phyloP scores from a whole-genome alignment of 441 rosid species.

The Macaranga tanarius region DNA sequence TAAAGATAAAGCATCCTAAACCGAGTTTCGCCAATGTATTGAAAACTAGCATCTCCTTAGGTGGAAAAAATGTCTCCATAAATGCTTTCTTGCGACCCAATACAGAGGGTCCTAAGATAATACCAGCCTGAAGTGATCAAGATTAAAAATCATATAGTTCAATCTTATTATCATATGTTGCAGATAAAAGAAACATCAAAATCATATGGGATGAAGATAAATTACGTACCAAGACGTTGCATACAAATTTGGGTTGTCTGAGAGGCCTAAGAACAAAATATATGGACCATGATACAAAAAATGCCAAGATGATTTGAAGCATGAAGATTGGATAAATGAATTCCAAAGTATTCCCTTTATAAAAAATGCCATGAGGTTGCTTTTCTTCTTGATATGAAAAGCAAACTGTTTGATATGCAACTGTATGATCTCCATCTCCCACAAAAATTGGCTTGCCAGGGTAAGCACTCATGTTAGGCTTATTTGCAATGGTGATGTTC shows the following conservation, averaged over 20 bases:
- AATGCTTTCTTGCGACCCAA: background rate
- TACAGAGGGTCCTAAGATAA: constrained; percentile 6
- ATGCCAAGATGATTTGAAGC: background rate
- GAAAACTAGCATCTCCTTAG: background rate
- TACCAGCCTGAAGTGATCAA: background rate
- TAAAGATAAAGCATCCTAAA: background rate
- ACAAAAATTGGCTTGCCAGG: background rate
- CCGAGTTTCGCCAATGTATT: background rate
- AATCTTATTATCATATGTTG: too few relatives aligned
- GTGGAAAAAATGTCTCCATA: background rate
- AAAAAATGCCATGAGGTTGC: background rate
- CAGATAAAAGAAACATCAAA: too few relatives aligned
- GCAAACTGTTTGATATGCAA: background rate
- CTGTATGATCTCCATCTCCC: background rate
- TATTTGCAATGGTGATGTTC: too few relatives aligned
- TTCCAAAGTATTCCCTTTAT: background rate
- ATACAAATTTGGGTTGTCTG: constrained; percentile 2
- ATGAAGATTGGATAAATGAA: background rate
- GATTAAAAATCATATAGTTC: background rate
- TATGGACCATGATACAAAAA: background rate
- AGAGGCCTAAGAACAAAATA: constrained; percentile 6
- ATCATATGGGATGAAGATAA: background rate
- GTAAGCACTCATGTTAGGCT: background rate
- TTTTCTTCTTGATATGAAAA: background rate
- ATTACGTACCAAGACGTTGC: background rate